Conservation (phyloP, 257 asterid genomes). For the Nicotiana undulata region DNA sequence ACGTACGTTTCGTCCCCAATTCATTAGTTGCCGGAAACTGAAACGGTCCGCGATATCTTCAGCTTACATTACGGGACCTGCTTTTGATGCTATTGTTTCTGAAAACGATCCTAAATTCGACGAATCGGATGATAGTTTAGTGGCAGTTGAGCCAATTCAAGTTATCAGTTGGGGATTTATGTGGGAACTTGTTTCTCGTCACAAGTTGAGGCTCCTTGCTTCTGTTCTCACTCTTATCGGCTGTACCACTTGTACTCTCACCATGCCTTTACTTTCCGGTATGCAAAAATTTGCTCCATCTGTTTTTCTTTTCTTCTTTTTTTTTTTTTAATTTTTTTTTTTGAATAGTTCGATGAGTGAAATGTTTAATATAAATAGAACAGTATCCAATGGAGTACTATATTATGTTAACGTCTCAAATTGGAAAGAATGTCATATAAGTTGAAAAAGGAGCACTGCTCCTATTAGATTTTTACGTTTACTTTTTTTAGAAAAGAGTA, state of each 20-base stretch:
- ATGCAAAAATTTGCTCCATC: neutral
- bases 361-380: neutral
- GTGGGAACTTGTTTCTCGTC: slow-evolving; percentile 58
- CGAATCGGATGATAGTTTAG: slow-evolving; percentile 21
- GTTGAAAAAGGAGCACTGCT: neutral
- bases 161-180: slow-evolving; percentile 75
- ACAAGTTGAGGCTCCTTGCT: slow-evolving; percentile 61
- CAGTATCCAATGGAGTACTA: neutral
- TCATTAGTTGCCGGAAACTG: slow-evolving; percentile 5
- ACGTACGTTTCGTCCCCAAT: neutral
- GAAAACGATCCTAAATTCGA: slow-evolving; percentile 56
- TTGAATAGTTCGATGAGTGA: neutral
- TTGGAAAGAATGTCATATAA: neutral
- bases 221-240: slow-evolving; percentile 53
- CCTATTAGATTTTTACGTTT: too few relatives aligned
- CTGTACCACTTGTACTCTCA: slow-evolving; percentile 65
- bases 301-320: neutral
- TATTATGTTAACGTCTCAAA: neutral
- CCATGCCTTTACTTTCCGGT: slow-evolving; percentile 84
- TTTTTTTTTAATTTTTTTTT: too few relatives aligned
- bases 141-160: slow-evolving; percentile 39
- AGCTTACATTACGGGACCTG: slow-evolving; percentile 77
- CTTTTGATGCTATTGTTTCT: slow-evolving; percentile 61
- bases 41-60: slow-evolving; percentile 10
- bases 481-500: neutral